Base-by-base conservation (phyloP, 345 rosid species). In the Eucalyptus sp. region DNA sequence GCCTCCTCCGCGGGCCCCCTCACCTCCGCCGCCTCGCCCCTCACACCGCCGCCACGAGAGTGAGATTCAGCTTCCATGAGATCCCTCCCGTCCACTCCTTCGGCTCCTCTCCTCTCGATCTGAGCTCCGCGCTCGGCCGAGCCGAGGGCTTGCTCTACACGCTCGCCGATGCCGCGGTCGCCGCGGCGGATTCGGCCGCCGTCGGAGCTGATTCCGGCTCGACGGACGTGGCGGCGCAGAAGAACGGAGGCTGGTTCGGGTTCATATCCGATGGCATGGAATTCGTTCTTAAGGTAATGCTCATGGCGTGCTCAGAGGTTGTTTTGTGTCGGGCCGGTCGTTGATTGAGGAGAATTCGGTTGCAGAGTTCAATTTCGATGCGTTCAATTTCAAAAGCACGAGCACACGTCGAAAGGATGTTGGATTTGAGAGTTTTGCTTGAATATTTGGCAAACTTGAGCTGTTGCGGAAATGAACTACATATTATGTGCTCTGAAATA, bases 241-340 rank as follows among this genome's bases (percentile, higher is more conserved):
- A 96, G 94, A 95, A 80, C 88, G 97, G 98, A 16, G 97, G 99
- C 14, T 98, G 99, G 99, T 97, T 98, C 88, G 97, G 97, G 16
- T 97, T 97, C 64, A 96, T 98, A 91, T 94, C 99, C 16, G 98
- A 98, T 25, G 91, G 91, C 27, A 97, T 97, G 99, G 99, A 98
- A 88, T 86, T 94, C 85, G 98, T 97, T 48, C 99, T 97, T 76
- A 98, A 96, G 97, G 99, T 96, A 89, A 79, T 76, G 43, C 27
- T 76, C 3, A 5, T 11, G 83, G 48, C 48, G 13, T 76, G 83
- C 83, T 37, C 12, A 14, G 66, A 54, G 13, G 33, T 52, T n/a
- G 56, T 52, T 37, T 33, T 68, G 20, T 68, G 25, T 18, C 37
- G 52, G 37, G 56, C 10, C 18, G 49, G 11, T 60, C 2, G 87